Evolutionary conservation across 2,329 filamentous ascomycete genomes (phyloP).

Genomic region (Dryadomyces sulphureus): DNA sequence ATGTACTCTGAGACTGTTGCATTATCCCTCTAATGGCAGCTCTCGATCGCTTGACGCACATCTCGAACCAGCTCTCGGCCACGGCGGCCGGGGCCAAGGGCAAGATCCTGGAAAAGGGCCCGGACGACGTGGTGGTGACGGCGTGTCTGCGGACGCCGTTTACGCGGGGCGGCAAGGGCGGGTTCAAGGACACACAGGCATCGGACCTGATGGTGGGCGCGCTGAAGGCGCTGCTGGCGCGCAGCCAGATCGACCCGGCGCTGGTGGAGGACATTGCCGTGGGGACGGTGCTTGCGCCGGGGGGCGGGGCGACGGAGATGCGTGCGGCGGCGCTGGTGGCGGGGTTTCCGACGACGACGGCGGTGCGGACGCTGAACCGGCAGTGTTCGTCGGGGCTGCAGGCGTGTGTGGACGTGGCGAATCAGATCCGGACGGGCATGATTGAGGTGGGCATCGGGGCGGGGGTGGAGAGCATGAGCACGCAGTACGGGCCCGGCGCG

Average conservation of each 20-base stretch:
- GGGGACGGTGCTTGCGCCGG: conserved; percentile 79
- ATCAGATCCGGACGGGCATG: conserved; percentile 81
- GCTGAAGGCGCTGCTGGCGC: conserved; percentile 66
- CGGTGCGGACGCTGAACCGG: conserved; percentile 80
- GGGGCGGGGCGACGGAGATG: conserved; percentile 93
- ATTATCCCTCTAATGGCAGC: too few species aligned
- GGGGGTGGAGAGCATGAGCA: conserved; percentile 92
- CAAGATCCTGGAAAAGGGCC: conserved; percentile 48
- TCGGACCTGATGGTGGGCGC: conserved; percentile 75
- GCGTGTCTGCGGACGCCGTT: conserved; percentile 82
- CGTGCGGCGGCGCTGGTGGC: conserved; percentile 80
- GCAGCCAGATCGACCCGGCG: conserved; percentile 75
- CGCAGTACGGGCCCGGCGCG: conserved; percentile 80
- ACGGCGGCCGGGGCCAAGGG: conserved; percentile 26
- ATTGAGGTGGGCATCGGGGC: conserved; percentile 91
- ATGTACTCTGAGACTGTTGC: too few species aligned
- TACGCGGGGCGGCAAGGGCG: conserved; percentile 84
- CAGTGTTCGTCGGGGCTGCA: conserved; percentile 91
- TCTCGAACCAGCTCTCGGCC: conserved; percentile 44
- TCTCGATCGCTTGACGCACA: conserved; percentile 41
- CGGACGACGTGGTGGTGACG: conserved; percentile 73
- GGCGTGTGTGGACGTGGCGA: conserved; percentile 85
- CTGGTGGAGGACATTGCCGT: conserved; percentile 89
- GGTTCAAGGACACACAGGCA: conserved; percentile 86
- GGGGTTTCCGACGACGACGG: conserved; percentile 72